Conservation (phyloP, 2,329 filamentous ascomycete genomes). For the Plectosphaerella cucumerina region DNA sequence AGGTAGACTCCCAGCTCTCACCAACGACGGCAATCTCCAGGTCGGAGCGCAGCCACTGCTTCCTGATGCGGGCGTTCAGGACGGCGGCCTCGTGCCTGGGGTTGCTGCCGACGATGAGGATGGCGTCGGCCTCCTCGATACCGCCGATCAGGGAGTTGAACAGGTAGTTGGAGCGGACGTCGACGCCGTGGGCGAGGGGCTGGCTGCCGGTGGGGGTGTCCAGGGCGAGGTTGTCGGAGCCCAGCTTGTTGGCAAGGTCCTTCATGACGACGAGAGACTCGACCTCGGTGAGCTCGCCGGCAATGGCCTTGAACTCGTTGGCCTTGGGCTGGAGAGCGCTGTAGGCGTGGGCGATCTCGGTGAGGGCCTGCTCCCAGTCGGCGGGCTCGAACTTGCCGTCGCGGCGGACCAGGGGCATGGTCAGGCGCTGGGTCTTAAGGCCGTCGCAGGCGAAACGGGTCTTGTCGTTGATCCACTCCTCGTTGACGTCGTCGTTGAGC, state of each 20-base stretch:
- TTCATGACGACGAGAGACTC: constrained; percentile 96
- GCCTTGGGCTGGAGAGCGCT: constrained; percentile 75
- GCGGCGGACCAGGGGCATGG: constrained; percentile 82
- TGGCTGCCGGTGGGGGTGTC: constrained; percentile 81
- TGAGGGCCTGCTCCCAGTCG: constrained; percentile 92
- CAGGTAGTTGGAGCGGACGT: constrained; percentile 89
- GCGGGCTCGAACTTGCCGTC: constrained; percentile 89
- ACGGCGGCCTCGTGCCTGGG: constrained; percentile 92
- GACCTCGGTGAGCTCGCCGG: constrained; percentile 85
- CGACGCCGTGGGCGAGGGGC: constrained; percentile 86
- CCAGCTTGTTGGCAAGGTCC: constrained; percentile 93
- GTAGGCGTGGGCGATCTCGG: constrained; percentile 79
- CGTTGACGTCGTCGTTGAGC: constrained; percentile 96
- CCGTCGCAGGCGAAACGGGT: constrained; percentile 94
- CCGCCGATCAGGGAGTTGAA: constrained; percentile 96
- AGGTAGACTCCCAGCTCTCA: constrained; percentile 88
- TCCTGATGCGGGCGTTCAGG: constrained; percentile 92
- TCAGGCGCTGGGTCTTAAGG: constrained; percentile 91
- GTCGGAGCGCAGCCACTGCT: constrained; percentile 95
- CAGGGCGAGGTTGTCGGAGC: constrained; percentile 90
- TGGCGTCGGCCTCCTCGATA: constrained; percentile 88
- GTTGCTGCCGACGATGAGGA: constrained; percentile 93
- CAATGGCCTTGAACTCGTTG: constrained; percentile 94
- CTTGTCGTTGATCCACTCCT: constrained; percentile 99
- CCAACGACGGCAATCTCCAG: constrained; percentile 90